Conservation (phyloP, 2,329 filamentous ascomycete species). For the Colletotrichum incanum region DNA sequence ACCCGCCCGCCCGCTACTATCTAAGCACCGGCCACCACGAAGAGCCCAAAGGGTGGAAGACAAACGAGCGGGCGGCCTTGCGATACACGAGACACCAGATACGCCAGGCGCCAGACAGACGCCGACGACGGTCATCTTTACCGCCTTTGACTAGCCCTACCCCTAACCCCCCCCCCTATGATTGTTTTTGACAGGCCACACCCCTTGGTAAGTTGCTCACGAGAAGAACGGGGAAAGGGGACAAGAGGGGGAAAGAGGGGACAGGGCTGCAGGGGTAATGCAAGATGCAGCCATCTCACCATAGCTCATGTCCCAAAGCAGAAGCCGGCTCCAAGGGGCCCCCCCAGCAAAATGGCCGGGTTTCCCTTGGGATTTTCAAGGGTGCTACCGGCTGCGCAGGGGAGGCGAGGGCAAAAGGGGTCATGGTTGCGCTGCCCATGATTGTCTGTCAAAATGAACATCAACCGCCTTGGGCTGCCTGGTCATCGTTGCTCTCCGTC, state of each 20-base stretch:
- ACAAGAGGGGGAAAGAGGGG: neutral
- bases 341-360: conserved; percentile 1
- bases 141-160: conserved; percentile 23
- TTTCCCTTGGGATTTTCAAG: neutral
- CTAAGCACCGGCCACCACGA: too few relatives aligned
- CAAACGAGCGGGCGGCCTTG: neutral
- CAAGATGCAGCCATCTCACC: conserved; percentile 35
- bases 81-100: conserved; percentile 22
- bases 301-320: conserved; percentile 29
- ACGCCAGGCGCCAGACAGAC: conserved; percentile 14
- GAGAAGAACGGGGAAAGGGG: conserved; percentile 2
- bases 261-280: conserved; percentile 39
- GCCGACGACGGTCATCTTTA: conserved; percentile 10
- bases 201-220: conserved; percentile 11
- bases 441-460: conserved; percentile 31
- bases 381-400: neutral
- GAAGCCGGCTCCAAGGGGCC: conserved; percentile 12
- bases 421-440: conserved; percentile 4
- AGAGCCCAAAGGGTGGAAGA: neutral
- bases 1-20: neutral
- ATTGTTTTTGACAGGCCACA: conserved; percentile 11
- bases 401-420: neutral
- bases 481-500: neutral
- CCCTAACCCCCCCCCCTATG: neutral
- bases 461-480: neutral